Base-by-base conservation (phyloP, 768 basidiomycete genomes). In the Trametes punicea region DNA sequence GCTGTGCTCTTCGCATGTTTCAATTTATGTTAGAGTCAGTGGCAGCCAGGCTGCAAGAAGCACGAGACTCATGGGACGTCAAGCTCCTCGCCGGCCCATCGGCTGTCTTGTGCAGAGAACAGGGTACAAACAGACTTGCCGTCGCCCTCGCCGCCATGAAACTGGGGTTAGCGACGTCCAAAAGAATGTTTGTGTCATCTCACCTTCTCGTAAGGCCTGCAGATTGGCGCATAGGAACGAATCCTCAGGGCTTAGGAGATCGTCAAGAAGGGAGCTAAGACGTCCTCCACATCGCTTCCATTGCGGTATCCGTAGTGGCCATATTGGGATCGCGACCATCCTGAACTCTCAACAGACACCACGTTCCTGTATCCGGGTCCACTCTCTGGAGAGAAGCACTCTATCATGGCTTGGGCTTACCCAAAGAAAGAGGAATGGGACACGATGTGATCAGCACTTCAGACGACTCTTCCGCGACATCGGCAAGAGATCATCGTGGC, bases 1-100 rank as follows among this genome's bases (percentile, higher is more conserved):
- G 45, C 26, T 54, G 52, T 54, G 52, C 44, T 33, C 44, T 30
- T 21, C 25, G 18, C 26, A 23, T 23, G 52, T 54, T 54, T 54
- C 52, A 54, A 18, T 30, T 38, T 9, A 10, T 10, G 7, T 11
- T n/a, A 41, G 39, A n/a, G 20, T n/a, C 52, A 54, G n/a, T n/a
- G n/a, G n/a, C n/a, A n/a, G n/a, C n/a, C n/a, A n/a, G n/a, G n/a
- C n/a, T n/a, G n/a, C n/a, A n/a, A n/a, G n/a, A n/a, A n/a, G n/a
- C n/a, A n/a, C n/a, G n/a, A n/a, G n/a, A n/a, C n/a, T n/a, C n/a
- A n/a, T n/a, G n/a, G n/a, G n/a, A n/a, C n/a, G n/a, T n/a, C n/a
- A n/a, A n/a, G n/a, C n/a, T 16, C 26, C 15, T 38, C 33, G 33
- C 47, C 23, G 23, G n/a, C 6, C 11, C 6, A 48, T 6, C 5